Evolutionary conservation across 73 alveolate species (phyloP).

Genomic region (Loxodes magnus): DNA sequence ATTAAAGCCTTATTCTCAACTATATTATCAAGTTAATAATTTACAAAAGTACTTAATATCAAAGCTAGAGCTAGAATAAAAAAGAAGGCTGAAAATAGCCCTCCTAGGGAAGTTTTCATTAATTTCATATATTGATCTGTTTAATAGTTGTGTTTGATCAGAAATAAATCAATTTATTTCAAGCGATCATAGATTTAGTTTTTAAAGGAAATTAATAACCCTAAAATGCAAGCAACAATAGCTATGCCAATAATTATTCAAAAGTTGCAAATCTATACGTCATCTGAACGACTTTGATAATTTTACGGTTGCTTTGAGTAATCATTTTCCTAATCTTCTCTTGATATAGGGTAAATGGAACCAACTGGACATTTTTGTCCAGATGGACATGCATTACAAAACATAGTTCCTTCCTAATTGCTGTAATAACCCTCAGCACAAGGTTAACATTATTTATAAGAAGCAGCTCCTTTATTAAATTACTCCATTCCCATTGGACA

Average conservation of each 20-base stretch:
- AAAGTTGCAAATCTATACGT: background rate
- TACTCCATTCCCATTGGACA: conserved; percentile 1
- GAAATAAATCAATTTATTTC: conserved; percentile 4
- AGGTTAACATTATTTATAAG: background rate
- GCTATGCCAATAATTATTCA: background rate
- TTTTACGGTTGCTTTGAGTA: conserved; percentile 1
- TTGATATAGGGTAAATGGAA: background rate
- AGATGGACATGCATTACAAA: conserved; percentile 5
- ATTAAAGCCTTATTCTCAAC: conserved; percentile 6
- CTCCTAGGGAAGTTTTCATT: conserved; percentile 8
- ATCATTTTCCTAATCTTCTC: background rate
- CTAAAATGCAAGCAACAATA: background rate
- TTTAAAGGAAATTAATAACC: background rate
- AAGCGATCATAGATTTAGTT: background rate
- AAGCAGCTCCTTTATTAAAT: background rate
- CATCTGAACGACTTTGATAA: background rate
- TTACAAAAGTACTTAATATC: background rate
- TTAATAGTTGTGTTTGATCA: background rate
- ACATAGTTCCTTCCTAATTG: background rate
- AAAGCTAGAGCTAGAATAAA: background rate
- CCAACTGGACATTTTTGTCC: background rate
- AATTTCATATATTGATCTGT: background rate
- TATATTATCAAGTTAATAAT: conserved; percentile 1
- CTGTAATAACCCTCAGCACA: background rate
- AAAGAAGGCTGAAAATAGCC: background rate